Conservation (phyloP, 2,329 filamentous ascomycete species). For the Byssoonygena ceratinophila region DNA sequence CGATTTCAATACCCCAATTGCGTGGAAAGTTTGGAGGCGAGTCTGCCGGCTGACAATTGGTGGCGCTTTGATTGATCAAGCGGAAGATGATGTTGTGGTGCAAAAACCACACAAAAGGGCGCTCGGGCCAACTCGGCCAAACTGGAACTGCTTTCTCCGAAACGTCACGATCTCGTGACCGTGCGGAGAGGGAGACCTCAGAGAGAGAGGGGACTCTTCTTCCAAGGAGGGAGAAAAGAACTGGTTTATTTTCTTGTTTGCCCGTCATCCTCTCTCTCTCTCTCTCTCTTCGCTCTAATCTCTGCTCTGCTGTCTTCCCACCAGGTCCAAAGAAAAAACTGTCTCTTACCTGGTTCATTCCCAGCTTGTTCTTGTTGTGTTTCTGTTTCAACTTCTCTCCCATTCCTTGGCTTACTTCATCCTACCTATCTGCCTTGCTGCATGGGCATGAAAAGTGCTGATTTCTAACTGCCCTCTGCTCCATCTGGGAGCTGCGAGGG, state of each 20-base stretch:
- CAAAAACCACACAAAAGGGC: slow-evolving; percentile 14
- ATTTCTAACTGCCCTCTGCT: slow-evolving; percentile 21
- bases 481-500: slow-evolving; percentile 23
- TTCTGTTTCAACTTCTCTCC: slow-evolving; percentile 4
- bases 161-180: slow-evolving; percentile 14
- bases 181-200: slow-evolving; percentile 8
- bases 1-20: not conserved
- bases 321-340: not conserved
- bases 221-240: slow-evolving; percentile 5
- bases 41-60: slow-evolving; percentile 12
- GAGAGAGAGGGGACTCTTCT: too few relatives aligned
- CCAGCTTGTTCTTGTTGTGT: not conserved
- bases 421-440: not conserved
- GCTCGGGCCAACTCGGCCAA: slow-evolving; percentile 17
- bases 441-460: slow-evolving; percentile 21
- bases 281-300: slow-evolving; percentile 1
- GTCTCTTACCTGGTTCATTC: not conserved
- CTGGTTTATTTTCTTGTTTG: slow-evolving; percentile 4
- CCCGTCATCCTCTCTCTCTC: too few relatives aligned
- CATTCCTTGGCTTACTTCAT: slow-evolving; percentile 12
- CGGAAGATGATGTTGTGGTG: slow-evolving; percentile 13
- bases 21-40: not conserved
- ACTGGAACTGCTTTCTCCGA: slow-evolving; percentile 8
- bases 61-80: slow-evolving; percentile 4
- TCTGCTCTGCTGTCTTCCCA: not conserved